Evolutionary conservation across 495 filamentous ascomycete genomes (phyloP).

Genomic region (Xanthoparmelia taractica): DNA sequence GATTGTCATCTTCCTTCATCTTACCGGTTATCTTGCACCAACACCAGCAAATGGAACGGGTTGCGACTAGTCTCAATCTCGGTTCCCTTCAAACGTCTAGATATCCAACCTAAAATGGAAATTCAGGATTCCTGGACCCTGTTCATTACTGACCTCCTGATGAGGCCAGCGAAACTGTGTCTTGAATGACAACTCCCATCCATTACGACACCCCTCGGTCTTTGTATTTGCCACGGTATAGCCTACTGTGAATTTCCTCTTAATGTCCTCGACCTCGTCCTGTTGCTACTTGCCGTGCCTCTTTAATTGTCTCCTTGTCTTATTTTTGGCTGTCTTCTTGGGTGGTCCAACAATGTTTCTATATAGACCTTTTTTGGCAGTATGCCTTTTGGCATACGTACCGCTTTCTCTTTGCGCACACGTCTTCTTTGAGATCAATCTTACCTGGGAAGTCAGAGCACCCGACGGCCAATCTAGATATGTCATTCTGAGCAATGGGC

Average conservation of each 20-base stretch:
- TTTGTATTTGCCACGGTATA: neutral
- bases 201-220: neutral
- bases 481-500: slow-evolving; percentile 53
- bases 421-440: slow-evolving; percentile 16
- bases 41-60: no score
- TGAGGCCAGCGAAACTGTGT: neutral
- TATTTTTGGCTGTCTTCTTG: neutral
- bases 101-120: no score
- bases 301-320: neutral
- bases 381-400: slow-evolving; percentile 3
- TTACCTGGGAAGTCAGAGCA: slow-evolving; percentile 31
- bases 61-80: no score
- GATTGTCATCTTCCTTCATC: no score
- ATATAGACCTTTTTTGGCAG: neutral
- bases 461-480: slow-evolving; percentile 35
- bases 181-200: no score
- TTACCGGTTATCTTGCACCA: no score
- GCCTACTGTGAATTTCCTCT: neutral
- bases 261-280: neutral
- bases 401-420: slow-evolving; percentile 12
- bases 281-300: neutral
- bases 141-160: no score
- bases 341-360: neutral
- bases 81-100: no score
- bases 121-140: no score